A percentile compares a stretch with the other conserved stretches of the same genome.
Conservation (phyloP, 2,329 filamentous ascomycete genomes). For the Ophiostoma tasmaniense region DNA sequence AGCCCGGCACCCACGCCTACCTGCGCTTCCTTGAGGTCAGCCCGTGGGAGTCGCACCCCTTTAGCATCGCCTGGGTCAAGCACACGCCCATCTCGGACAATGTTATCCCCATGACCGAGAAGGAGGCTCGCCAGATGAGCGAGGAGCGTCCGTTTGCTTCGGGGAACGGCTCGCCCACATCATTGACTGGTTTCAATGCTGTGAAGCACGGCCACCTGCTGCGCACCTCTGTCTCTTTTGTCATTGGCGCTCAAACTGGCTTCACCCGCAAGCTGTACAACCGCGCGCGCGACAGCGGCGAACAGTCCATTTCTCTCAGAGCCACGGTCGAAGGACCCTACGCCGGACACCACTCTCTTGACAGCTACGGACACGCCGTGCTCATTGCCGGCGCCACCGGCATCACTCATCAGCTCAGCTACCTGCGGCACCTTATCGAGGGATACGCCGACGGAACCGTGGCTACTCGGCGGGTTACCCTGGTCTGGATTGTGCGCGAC, state of each 20-base stretch:
- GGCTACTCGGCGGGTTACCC: constrained; percentile 70
- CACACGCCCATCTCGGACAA: constrained; percentile 37
- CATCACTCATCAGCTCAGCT: constrained; percentile 90
- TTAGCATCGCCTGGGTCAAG: constrained; percentile 68
- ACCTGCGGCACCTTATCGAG: constrained; percentile 66
- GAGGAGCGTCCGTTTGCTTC: constrained; percentile 12
- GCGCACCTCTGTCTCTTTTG: constrained; percentile 60
- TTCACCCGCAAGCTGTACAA: constrained; percentile 78
- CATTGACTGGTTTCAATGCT: constrained; percentile 17
- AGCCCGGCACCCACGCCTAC: constrained; percentile 67
- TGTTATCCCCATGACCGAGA: constrained; percentile 33
- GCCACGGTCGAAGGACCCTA: constrained; percentile 89
- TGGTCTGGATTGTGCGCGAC: constrained; percentile 90
- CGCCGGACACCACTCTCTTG: constrained; percentile 70
- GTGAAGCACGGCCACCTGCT: constrained; percentile 29
- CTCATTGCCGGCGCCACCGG: constrained; percentile 89
- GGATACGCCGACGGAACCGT: constrained; percentile 63
- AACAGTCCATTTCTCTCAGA: constrained; percentile 50
- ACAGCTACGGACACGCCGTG: constrained; percentile 85
- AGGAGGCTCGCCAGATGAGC: constrained; percentile 25
- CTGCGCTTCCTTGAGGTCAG: constrained; percentile 59
- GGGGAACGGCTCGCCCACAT: not conserved
- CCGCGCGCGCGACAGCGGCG: constrained; percentile 48
- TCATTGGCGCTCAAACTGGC: constrained; percentile 80
- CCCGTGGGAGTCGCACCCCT: constrained; percentile 67